Evolutionary conservation across 106 monocot genomes (phyloP), one percentile per base, ranked within the genome.

Genomic region (Agapanthus africanus): DNA sequence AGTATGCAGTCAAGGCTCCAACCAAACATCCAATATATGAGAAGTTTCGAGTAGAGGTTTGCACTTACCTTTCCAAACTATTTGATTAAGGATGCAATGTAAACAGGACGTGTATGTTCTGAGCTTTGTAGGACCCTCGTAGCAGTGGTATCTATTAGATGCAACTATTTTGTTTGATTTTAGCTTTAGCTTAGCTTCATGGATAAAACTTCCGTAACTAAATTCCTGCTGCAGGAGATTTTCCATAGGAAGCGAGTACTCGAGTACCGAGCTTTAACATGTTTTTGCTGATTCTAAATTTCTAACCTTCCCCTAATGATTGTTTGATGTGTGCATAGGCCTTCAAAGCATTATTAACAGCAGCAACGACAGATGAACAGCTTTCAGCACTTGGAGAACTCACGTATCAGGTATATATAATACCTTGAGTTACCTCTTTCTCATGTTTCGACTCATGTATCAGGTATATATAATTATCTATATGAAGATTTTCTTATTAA

Each of bases 21-120:
- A 89, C 97, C 21, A 91, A 78, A 70, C 92, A 99, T 83, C 97
- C 97, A 9, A 82, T 99, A 18, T 99, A 89, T 75, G 97, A 99
- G 70, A 99, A 99, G 65, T 99, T 99, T 64, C 97, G 97, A 27
- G 97, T 90, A 38, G 76, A 87, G 97, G 95, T 91, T 50, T 37
- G 71, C 70, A 40, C 41, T 61, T 25, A 6, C 60, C 0, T 35
- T 35, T 61, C 4, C 35, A 32, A 61, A 61, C 35, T 6, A 35
- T 6, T 11, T 11, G 6, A 31, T 59, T 52, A 31, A 30, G 28
- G 13, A 32, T 31, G 59, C 32, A 4, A 4, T 31, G 13, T 32
- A 2, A 31, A 25, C 2, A 52, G n/a, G 52, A 5, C 6, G 1
- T 23, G 13, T 23, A 14, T 6, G 16, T 14, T 44, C 10, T 14